These are phyloP conservation scores for Fusarium sp. DNA, from an alignment of 2,329 filamentous ascomycete genomes.

Conservation along the genomic window DNA sequence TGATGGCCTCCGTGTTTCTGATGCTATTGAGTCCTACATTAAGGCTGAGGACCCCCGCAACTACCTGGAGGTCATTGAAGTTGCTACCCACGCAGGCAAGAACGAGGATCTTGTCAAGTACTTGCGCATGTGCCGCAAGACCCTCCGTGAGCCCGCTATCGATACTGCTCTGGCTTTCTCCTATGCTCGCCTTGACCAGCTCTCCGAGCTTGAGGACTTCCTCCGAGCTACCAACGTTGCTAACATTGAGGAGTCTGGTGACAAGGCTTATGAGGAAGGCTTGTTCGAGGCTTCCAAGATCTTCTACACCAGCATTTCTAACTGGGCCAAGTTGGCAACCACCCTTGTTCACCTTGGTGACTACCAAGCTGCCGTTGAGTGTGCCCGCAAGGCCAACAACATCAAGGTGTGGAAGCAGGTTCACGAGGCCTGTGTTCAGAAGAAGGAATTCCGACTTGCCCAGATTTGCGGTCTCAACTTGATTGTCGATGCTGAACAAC, in stretches of 20 bases:
- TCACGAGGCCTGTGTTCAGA: slow-evolving; percentile 92
- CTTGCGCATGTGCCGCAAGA: slow-evolving; percentile 97
- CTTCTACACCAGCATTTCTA: slow-evolving; percentile 97
- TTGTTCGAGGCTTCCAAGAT: slow-evolving; percentile 98
- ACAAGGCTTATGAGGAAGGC: slow-evolving; percentile 96
- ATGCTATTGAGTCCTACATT: slow-evolving; percentile 97
- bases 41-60: slow-evolving; percentile 93
- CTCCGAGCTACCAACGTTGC: slow-evolving; percentile 92
- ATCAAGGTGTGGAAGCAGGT: slow-evolving; percentile 99
- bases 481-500: slow-evolving; percentile 95
- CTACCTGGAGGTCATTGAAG: slow-evolving; percentile 95
- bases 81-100: slow-evolving; percentile 93
- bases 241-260: slow-evolving; percentile 94
- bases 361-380: slow-evolving; percentile 97
- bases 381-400: slow-evolving; percentile 97
- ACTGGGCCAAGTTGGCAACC: slow-evolving; percentile 98
- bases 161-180: slow-evolving; percentile 95
- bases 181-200: slow-evolving; percentile 90
- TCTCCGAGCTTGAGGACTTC: slow-evolving; percentile 96
- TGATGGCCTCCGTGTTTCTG: slow-evolving; percentile 90
- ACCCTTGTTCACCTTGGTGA: slow-evolving; percentile 97
- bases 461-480: slow-evolving; percentile 99
- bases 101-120: slow-evolving; percentile 98
- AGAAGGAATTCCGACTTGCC: slow-evolving; percentile 98
- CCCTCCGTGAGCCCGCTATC: slow-evolving; percentile 89